phyloP scores from a whole-genome alignment of 208 protist genomes.

The Acanthamoeba royreba region DNA sequence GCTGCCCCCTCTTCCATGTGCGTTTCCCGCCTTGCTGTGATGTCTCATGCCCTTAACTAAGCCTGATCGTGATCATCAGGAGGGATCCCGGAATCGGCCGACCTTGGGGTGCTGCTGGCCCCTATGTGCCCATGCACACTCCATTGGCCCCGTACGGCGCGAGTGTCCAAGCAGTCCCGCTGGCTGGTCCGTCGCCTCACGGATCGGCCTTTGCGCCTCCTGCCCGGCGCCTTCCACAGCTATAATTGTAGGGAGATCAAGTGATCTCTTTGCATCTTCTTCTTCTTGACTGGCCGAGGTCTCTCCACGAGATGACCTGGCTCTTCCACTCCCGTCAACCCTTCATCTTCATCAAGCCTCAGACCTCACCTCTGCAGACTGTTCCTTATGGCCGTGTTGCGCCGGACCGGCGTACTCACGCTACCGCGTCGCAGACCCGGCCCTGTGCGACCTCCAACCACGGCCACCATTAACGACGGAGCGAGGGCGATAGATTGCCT shows the following conservation, averaged over 20 bases:
- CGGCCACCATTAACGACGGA: no score
- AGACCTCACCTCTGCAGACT: no score
- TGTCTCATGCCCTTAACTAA: neutral
- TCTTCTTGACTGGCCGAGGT: no score
- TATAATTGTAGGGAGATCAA: neutral
- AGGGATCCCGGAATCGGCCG: neutral
- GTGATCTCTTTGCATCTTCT: neutral
- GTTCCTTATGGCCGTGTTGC: no score
- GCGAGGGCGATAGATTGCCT: no score
- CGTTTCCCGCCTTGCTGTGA: neutral
- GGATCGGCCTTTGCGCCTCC: neutral
- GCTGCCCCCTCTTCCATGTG: neutral
- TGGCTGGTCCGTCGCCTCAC: neutral
- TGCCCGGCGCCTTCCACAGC: neutral
- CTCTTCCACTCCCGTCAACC: neutral
- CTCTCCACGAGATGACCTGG: no score
- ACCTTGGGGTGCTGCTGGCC: neutral
- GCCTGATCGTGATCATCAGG: neutral
- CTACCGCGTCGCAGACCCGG: no score
- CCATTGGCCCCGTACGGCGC: neutral
- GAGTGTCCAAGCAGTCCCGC: neutral
- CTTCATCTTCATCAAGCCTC: no score
- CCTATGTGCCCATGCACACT: neutral
- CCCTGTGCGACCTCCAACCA: no score
- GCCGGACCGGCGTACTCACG: no score